Base-by-base conservation (phyloP, 1,139 yeast genomes). In the Kurtzmaniella quercitrusa region DNA sequence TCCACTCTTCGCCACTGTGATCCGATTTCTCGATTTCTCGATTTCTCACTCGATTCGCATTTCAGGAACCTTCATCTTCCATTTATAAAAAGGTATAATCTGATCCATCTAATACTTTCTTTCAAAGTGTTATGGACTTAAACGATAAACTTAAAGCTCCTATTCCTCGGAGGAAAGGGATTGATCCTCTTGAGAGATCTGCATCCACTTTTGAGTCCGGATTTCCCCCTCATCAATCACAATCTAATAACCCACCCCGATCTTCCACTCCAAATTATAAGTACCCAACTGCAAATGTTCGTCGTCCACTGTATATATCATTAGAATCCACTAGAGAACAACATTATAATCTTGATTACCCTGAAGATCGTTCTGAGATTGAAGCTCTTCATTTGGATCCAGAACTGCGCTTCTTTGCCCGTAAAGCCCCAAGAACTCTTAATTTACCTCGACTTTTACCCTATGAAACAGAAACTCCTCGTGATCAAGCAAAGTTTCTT, bases 401-500 rank as follows among this genome's bases (percentile, higher is more conserved):
- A 4, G 53, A 55, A 0, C 82, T 89, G 0, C 66, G 75, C 34
- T 82, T 81, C 68, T 85, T 63, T 58, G 70, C 86, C 6, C 69
- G 89, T 40, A 59, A 43, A 47, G 64, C 55, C 52, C 76, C 62
- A 60, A 53, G 91, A 46, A 78, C 82, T 14, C 70, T 85, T 46
- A 74, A 81, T 44, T 70, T 87, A 48, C 80, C 80, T 18, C 67
- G 62, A n/a, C 57, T 81, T 43, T 70, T 93, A 37, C 98, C 98
- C 0, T 93, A 93, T 60, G 67, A 70, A 38, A 77, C 85, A 1
- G 98, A 90, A 60, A 59, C 79, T 2, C 81, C 82, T 9, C 68
- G 68, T 39, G 95, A 87, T 48, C 86, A 82, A 47, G 85, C 89
- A 15, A 77, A 76, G 46, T 91, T 89, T 55, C 69, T 93, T 43